Evolutionary conservation across 2,329 filamentous ascomycete species (phyloP).

Genomic region (Colletotrichum endophyticum): DNA sequence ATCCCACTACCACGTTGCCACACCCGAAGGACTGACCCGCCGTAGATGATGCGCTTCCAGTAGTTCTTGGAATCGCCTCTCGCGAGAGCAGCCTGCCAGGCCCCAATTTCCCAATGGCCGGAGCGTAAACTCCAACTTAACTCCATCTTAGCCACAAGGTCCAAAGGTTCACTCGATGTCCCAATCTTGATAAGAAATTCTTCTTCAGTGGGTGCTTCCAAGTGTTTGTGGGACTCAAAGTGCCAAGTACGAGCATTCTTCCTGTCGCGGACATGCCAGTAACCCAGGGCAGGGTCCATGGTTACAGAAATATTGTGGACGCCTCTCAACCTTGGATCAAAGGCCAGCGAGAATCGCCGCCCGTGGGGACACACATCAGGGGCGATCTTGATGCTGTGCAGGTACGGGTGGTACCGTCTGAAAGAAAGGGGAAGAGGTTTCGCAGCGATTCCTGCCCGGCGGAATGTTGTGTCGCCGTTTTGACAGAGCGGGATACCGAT

Average conservation of each 20-base stretch:
- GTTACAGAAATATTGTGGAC: no score
- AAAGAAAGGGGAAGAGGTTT: not conserved
- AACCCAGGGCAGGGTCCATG: no score
- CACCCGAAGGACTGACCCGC: not conserved
- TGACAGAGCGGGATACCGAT: not conserved
- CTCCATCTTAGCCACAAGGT: not conserved
- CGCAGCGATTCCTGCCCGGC: not conserved
- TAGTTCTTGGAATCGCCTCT: not conserved
- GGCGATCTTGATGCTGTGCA: not conserved
- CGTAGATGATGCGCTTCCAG: not conserved
- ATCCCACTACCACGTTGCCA: accelerated
- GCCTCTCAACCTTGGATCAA: not conserved
- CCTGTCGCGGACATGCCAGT: not conserved
- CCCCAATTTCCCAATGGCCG: not conserved
- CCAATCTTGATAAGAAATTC: not conserved
- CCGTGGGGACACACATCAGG: not conserved
- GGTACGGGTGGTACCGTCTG: no score
- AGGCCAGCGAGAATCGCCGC: not conserved
- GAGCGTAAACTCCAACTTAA: not conserved
- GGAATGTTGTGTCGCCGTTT: not conserved
- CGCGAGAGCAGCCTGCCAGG: not conserved
- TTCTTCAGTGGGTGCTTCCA: not conserved
- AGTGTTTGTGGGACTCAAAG: not conserved
- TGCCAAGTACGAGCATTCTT: not conserved
- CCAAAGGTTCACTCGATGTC: not conserved